Evolutionary conservation across 129 eudicot genomes (phyloP), one percentile per base, ranked within the genome.

Genomic region (Chrysanthemum lavandulifolium): DNA sequence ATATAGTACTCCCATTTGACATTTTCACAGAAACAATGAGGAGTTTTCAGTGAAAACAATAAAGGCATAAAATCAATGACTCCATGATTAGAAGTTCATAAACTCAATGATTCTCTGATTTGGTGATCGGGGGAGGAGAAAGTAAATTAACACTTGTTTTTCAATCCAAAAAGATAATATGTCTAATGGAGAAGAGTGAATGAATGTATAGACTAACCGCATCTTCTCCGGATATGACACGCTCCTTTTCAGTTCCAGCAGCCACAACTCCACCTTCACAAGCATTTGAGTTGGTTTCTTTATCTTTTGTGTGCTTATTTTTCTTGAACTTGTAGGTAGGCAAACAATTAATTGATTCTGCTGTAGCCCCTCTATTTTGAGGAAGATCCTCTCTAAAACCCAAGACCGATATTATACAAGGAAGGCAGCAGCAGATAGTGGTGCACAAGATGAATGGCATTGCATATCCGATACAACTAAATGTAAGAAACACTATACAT

Each of bases 401-500:
- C 82, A 93, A 62, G 27, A 93, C 87, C 23, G 95, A 87, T 27
- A 93, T 93, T 80, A 93, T 85, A 80, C 98, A 93, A 71, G 98
- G 98, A 53, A 93, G 98, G 84, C 98, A 93, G 80, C 98, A 93
- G 89, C 98, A 93, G 81, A 93, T 89, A 56, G 98, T 87, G 58
- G 98, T 90, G 75, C 98, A 93, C 62, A 93, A 83, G 73, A 93
- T 89, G 75, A 93, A 89, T 36, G 98, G 98, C 97, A 93, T 89
- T 52, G 98, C 98, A 67, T 93, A 93, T 49, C 98, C 97, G 36
- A 93, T 93, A 78, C 98, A 93, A 82, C 98, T 89, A 67, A 93
- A 83, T 19, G 89, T 80, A 67, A 93, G 98, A 86, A 93, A 89
- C 62, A 93, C 98, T 79, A 93, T 89, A 83, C 97, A 93, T 79